A percentile compares a stretch with the other conserved stretches of the same genome.
phyloP scores from a whole-genome alignment of 495 filamentous ascomycete species.

The Neurospora sp. region DNA sequence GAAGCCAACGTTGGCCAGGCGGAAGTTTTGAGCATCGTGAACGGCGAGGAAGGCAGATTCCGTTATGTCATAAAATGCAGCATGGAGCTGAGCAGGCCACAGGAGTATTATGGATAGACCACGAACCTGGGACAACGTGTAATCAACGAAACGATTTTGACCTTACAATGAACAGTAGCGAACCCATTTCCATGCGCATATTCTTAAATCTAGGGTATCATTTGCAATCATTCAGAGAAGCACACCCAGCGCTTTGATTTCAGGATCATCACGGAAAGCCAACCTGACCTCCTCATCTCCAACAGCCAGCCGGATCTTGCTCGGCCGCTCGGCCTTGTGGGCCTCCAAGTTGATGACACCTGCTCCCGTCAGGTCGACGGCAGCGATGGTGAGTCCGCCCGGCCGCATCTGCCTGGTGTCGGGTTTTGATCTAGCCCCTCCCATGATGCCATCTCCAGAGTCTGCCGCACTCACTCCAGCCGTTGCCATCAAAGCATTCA shows the following conservation, averaged over 20 bases:
- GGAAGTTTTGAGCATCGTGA: conserved; percentile 22
- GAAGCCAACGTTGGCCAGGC: conserved; percentile 66
- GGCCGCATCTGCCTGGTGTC: conserved; percentile 34
- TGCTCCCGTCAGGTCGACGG: conserved; percentile 73
- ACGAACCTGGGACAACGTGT: neutral
- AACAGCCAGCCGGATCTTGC: conserved; percentile 76
- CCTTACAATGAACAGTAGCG: neutral
- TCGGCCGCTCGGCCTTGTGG: conserved; percentile 68
- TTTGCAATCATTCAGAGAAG: conserved; percentile 19
- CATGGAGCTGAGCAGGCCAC: neutral
- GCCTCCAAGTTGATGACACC: conserved; percentile 78
- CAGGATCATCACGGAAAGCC: conserved; percentile 79
- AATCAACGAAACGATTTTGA: neutral
- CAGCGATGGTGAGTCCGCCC: conserved; percentile 57
- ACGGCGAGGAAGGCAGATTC: neutral
- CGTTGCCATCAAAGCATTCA: conserved; percentile 6
- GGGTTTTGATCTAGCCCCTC: conserved; percentile 2
- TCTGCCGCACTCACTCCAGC: conserved; percentile 6
- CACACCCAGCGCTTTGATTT: conserved; percentile 63
- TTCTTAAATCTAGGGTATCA: neutral
- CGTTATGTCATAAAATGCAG: neutral
- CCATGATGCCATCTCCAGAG: neutral
- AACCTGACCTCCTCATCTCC: conserved; percentile 81
- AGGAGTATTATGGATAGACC: neutral
- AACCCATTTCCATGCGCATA: neutral